These are phyloP conservation scores for Physcomitrium patens DNA, from an alignment of 225 moss, liverwort and hornwort species.

Conservation along the genomic window DNA sequence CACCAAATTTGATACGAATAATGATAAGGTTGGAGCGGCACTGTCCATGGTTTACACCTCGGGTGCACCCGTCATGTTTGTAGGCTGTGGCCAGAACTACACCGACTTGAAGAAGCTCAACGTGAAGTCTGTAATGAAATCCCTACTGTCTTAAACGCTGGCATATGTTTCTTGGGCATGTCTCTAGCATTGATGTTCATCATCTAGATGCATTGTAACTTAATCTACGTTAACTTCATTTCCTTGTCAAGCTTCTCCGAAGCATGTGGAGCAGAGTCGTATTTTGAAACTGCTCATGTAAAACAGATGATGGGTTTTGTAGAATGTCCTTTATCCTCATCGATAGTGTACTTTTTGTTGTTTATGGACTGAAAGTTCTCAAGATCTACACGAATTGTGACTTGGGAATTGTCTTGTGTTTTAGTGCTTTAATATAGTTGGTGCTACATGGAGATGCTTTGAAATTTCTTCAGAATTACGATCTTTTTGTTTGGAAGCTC, in stretches of 20 bases:
- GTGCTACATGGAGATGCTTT: too few species aligned
- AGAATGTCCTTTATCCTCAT: too few species aligned
- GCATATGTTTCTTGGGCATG: background rate
- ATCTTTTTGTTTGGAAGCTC: too few species aligned
- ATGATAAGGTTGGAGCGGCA: conserved; percentile 99
- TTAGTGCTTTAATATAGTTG: too few species aligned
- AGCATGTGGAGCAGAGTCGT: conserved; percentile 12
- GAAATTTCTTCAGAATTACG: too few species aligned
- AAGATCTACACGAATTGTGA: too few species aligned
- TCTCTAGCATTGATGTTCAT: conserved; percentile 10
- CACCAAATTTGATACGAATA: conserved; percentile 97
- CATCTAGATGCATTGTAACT: conserved; percentile 20
- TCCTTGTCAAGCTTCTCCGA: conserved; percentile 20
- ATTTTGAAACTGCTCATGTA: too few species aligned
- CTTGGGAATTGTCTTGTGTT: too few species aligned
- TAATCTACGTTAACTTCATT: background rate
- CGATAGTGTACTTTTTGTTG: too few species aligned
- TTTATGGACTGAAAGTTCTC: too few species aligned
- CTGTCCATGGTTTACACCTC: conserved; percentile 97
- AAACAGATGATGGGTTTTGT: too few species aligned
- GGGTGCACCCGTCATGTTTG: conserved; percentile 93
- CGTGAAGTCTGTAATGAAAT: conserved; percentile 87
- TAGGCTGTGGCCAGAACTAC: conserved; percentile 97
- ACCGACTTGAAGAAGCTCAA: conserved; percentile 95
- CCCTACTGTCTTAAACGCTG: conserved; percentile 52